Evolutionary conservation across 106 monocot genomes (phyloP).

Genomic region (Amphibolis antarctica): DNA sequence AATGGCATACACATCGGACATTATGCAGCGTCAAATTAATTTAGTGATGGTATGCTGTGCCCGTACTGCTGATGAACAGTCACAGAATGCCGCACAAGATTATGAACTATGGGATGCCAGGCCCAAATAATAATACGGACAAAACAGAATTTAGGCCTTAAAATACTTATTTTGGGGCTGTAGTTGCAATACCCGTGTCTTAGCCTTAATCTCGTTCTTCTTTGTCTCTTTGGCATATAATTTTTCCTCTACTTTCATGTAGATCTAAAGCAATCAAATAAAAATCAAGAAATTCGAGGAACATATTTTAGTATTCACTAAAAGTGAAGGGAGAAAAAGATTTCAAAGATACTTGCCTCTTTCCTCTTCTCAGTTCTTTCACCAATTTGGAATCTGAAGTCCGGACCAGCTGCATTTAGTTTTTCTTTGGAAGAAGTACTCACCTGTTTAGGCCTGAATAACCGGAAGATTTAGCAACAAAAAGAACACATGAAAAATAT

Average conservation of each 20-base stretch:
- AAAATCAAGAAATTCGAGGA: neutral
- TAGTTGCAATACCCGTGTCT: constrained; percentile 35
- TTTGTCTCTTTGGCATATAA: constrained; percentile 36
- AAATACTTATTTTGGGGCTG: neutral
- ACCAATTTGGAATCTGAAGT: constrained; percentile 49
- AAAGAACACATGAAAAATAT: neutral
- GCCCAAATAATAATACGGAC: neutral
- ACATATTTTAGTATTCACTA: neutral
- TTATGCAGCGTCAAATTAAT: too few species aligned
- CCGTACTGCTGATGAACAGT: too few species aligned
- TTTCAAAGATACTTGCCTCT: constrained; percentile 33
- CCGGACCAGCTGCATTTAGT: constrained; percentile 15
- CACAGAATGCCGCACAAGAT: too few species aligned
- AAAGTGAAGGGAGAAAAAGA: neutral
- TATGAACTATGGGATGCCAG: too few species aligned
- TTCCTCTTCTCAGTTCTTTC: constrained; percentile 70
- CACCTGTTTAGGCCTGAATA: constrained; percentile 22
- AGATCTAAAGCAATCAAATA: constrained; percentile 22
- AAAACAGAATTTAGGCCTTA: neutral
- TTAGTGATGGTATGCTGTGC: too few species aligned
- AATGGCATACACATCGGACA: too few species aligned
- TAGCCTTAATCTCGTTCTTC: constrained; percentile 45
- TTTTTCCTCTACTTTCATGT: constrained; percentile 50
- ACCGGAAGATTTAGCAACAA: neutral
- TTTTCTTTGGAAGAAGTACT: constrained; percentile 11